Percentiles rank a stretch among this genome's conserved stretches.
These are phyloP conservation scores for Cyclocybe cylindracea DNA, from an alignment of 768 basidiomycete species.

Conservation along the genomic window DNA sequence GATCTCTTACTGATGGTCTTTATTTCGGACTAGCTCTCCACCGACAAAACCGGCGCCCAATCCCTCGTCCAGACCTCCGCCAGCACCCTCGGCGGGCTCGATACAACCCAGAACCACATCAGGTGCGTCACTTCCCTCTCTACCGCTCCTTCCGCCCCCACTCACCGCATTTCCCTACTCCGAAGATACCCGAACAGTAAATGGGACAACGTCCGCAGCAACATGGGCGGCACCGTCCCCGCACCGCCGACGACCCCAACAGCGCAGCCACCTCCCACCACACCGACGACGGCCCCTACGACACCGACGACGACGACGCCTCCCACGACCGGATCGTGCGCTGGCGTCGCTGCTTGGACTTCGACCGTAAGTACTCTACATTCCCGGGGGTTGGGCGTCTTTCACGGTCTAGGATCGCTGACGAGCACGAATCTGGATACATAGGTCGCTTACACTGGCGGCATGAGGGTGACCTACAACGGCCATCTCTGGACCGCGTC, in stretches of 20 bases:
- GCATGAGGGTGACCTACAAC: slow-evolving; percentile 48
- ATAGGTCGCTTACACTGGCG: slow-evolving; percentile 47
- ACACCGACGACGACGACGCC: slow-evolving; percentile 22
- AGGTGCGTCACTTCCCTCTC: slow-evolving; percentile 33
- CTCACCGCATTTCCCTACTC: not conserved
- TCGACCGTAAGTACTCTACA: slow-evolving; percentile 30
- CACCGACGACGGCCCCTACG: slow-evolving; percentile 17
- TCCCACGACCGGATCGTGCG: slow-evolving; percentile 33
- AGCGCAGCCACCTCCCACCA: slow-evolving; percentile 12
- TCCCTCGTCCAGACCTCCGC: slow-evolving; percentile 59
- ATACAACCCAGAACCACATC: slow-evolving; percentile 67
- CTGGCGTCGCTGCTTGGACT: slow-evolving; percentile 49
- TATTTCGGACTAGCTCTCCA: slow-evolving; percentile 43
- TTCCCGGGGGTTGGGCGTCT: not conserved
- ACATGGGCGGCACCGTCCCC: slow-evolving; percentile 45
- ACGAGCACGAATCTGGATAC: not conserved
- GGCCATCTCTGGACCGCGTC: slow-evolving; percentile 59
- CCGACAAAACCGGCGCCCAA: slow-evolving; percentile 57
- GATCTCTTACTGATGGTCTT: not conserved
- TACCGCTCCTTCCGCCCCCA: not conserved
- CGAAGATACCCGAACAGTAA: slow-evolving; percentile 65
- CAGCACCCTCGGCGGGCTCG: slow-evolving; percentile 50
- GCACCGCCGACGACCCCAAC: slow-evolving; percentile 13
- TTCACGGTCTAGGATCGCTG: not conserved
- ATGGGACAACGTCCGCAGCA: slow-evolving; percentile 69